Base-by-base conservation (phyloP, 345 rosid species). In the Syzygium aromaticum region DNA sequence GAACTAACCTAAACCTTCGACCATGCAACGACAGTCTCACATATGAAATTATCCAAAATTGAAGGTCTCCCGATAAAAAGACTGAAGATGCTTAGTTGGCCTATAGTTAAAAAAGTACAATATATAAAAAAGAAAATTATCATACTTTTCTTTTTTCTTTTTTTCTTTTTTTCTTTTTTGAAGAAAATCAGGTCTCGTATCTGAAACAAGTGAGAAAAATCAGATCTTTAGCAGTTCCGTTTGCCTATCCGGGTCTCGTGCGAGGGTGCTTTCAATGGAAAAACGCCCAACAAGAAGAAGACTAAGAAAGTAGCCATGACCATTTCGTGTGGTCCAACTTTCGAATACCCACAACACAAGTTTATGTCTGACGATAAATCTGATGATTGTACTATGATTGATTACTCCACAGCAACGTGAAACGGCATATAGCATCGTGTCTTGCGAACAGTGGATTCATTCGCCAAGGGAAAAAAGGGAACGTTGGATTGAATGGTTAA, bases 241-340 rank as follows among this genome's bases (percentile, higher is more conserved):
- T 84, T 89, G 88, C 92, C 87, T 84, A 85, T 52, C 86, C 25
- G 80, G 46, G 54, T 80, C 85, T 86, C 73, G 54, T 85, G 90
- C 51, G 82, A 56, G 85, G 93, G 63, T 87, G 21, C 86, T 89
- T 86, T 87, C 93, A 86, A 54, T 85, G 84, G 56, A 78, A 51
- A 77, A 27, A 84, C 53, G 67, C 53, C 51, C 40, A 38, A 43
- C 40, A 38, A 40, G 84, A 67, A 54, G 52, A 57, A 67, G 86
- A 43, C 17, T 28, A 6, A 52, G 53, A 63, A 87, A 89, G 87
- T 52, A 85, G 89, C 87, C 85, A 89, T 27, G 87, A 46, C 40
- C 49, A 73, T 86, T 64, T 54, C 77, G 13, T 30, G 90, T 87
- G 94, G 92, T 82, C 94, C 92, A 84, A 88, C 25, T 73, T 9